Base-by-base conservation (phyloP, 1,139 yeast species). In the Saccharomyces hybrid region DNA sequence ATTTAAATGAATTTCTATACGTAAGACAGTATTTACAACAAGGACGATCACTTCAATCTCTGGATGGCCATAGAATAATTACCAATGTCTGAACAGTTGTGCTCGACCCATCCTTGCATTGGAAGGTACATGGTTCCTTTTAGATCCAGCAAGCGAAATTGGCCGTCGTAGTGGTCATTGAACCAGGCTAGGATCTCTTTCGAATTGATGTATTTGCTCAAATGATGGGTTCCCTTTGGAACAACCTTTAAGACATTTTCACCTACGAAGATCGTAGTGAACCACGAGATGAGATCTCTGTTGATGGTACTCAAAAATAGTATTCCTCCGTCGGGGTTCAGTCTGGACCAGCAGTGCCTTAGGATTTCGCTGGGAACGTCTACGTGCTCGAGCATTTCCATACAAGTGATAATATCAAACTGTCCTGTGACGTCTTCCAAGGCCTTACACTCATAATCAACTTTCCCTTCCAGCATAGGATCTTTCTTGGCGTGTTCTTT, bases 311-410 rank as follows among this genome's bases (percentile, higher is more conserved):
- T 89, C 56, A 91, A 67, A 65, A 93, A 89, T 48, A 91, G 69
- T 81, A 90, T 83, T 0, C 99, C 95, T 12, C 63, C 60, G 9
- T 49, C 55, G 0, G 84, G 86, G 56, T 82, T 80, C 48, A 91
- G 81, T 56, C 83, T 80, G 38, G 75, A 68, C 68, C 90, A 73
- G 0, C 96, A 95, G 53, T 80, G 82, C 21, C 75, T 71, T 56
- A 93, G 72, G 28, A 91, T 86, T 55, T 80, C 80, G 0, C 89
- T 74, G 0, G 99, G 99, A 58, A 82, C 80, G 56, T 87, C 88
- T 1, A 91, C 97, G 70, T 93, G 99, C 69, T 93, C 99, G 51
- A 93, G 76, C 80, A 93, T 84, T 69, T 93, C 99, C 78, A 93
- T 89, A 81, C 93, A 81, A 1, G 98, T 89, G 8, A 95, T 83